Base-by-base conservation (phyloP, 495 filamentous ascomycete species). In the Lasiosphaeris hirsuta region DNA sequence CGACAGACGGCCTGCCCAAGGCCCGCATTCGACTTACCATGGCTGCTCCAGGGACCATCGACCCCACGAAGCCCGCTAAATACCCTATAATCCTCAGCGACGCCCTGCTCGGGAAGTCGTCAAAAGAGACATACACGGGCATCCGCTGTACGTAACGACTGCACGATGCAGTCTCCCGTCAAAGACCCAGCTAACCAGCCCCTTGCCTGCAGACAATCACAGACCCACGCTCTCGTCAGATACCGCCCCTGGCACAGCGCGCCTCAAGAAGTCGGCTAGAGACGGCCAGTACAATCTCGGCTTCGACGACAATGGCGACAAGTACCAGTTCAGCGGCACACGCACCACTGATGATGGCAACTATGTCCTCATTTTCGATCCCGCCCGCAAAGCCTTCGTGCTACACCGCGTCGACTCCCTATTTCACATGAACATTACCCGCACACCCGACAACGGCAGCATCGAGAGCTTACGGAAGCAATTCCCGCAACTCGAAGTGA, bases 11-110 rank as follows among this genome's bases (percentile, higher is more conserved):
- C 23, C 23, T 5, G 23, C 23, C 23, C 23, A 5, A 2, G 23
- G 23, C 23, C 23, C 23, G 23, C 23, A 30, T 30, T 30, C 18
- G 23, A 18, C 36, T n/a, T 36, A 44, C 56, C 10, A 68, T 71
- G 63, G 69, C 69, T 36, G 60, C 67, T 13, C 35, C 47, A 34
- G 62, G 53, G 35, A 11, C 55, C 40, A 70, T 79, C 47, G 77
- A 80, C 65, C 76, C 75, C 46, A 78, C 75, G n/a, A 79, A 78
- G 63, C 63, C 69, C 35, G 81, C 72, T 55, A 77, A 77, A 61
- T 82, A 81, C 57, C 81, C 78, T 39, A 72, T 84, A 37, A 74
- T 84, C 13, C 66, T 84, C 46, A 81, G 81, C 65, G 79, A 82
- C 64, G 77, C 75, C 3, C 61, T 84, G 37, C 68, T 81, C 42